Evolutionary conservation across 345 rosid genomes (phyloP).

Genomic region (Excoecaria agallocha): DNA sequence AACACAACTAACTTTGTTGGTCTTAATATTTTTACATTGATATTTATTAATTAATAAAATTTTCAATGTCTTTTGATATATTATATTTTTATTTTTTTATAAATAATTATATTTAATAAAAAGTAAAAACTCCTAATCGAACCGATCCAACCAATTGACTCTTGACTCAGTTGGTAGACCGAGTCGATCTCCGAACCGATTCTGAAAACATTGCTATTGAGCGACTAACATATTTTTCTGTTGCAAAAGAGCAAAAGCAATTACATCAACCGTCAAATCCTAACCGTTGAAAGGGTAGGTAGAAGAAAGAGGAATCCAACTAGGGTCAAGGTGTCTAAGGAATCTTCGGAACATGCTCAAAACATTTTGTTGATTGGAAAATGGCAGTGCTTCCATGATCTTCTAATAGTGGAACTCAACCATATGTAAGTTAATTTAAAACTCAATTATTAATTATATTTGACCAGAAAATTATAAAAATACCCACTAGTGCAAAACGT

Average conservation of each 20-base stretch:
- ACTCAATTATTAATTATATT: neutral
- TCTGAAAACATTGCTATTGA: too few relatives aligned
- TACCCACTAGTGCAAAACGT: neutral
- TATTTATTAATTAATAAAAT: too few relatives aligned
- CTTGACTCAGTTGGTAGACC: too few relatives aligned
- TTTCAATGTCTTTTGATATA: too few relatives aligned
- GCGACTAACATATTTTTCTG: neutral
- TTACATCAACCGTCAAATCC: slow-evolving; percentile 6
- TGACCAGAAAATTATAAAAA: too few relatives aligned
- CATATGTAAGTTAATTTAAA: neutral
- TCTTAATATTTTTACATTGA: too few relatives aligned
- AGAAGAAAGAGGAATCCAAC: neutral
- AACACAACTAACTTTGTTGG: too few relatives aligned
- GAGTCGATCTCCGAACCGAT: too few relatives aligned
- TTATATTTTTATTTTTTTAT: too few relatives aligned
- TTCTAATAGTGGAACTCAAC: slow-evolving; percentile 12
- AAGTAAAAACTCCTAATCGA: too few relatives aligned
- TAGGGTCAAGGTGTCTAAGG: slow-evolving; percentile 19
- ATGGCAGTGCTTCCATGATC: neutral
- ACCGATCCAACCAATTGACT: too few relatives aligned
- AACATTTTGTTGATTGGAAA: neutral
- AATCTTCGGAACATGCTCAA: slow-evolving; percentile 21
- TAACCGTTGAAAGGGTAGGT: slow-evolving; percentile 10
- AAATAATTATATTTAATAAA: too few relatives aligned
- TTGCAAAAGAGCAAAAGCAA: neutral